Conservation (phyloP, 371 early-diverging fungal genomes). For the Umbelopsis sp. region DNA sequence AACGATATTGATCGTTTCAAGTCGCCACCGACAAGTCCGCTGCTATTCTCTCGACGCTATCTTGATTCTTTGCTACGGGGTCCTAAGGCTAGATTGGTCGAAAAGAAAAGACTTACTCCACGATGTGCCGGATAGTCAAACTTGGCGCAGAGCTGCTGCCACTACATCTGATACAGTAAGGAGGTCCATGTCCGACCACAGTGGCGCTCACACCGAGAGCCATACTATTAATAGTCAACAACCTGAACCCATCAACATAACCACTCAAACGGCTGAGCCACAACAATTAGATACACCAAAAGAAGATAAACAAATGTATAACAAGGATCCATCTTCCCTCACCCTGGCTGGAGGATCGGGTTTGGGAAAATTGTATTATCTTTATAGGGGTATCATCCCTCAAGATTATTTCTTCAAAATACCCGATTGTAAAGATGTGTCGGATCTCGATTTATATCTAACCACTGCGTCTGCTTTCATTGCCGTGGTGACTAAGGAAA, state of each 20-base stretch:
- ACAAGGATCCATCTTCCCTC: constrained; percentile 15
- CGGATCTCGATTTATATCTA: constrained; percentile 36
- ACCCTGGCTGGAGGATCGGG: constrained; percentile 18
- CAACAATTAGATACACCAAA: background rate
- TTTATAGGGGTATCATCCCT: constrained; percentile 27
- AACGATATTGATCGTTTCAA: constrained; percentile 36
- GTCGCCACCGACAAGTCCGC: constrained; percentile 43
- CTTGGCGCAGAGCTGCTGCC: constrained; percentile 28
- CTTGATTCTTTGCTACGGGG: constrained; percentile 33
- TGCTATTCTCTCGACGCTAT: constrained; percentile 49
- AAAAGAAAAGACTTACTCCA: constrained; percentile 19
- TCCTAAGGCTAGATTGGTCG: constrained; percentile 35
- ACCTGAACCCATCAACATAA: background rate
- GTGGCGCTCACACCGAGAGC: constrained; percentile 10
- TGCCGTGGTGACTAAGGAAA: constrained; percentile 37
- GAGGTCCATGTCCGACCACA: background rate
- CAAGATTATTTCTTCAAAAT: constrained; percentile 47
- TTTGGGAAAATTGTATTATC: constrained; percentile 30
- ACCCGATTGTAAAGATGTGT: constrained; percentile 40
- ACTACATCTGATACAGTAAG: background rate
- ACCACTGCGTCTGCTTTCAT: constrained; percentile 43
- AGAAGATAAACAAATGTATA: constrained; percentile 18
- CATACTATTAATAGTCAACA: background rate
- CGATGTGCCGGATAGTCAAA: constrained; percentile 30
- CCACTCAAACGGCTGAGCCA: background rate